phyloP scores from a whole-genome alignment of 1,139 yeast species.

The Suhomyces atakaporum region DNA sequence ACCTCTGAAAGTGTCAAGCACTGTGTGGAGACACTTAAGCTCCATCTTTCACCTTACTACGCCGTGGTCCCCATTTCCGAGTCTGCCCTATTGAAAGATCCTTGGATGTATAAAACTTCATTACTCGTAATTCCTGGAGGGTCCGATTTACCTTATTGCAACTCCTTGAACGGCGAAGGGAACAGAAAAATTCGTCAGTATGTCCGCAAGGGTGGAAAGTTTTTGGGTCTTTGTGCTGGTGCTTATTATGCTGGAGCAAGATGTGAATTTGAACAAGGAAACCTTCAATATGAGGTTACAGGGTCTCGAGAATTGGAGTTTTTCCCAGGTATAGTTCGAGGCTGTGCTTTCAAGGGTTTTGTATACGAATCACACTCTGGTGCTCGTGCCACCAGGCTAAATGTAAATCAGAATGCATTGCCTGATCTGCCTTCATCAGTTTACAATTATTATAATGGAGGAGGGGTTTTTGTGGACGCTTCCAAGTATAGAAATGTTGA shows the following conservation, averaged over 20 bases:
- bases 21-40: slow-evolving; percentile 71
- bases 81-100: slow-evolving; percentile 66
- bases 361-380: slow-evolving; percentile 76
- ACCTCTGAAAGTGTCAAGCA: slow-evolving; percentile 86
- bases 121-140: slow-evolving; percentile 93
- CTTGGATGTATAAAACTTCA: slow-evolving; percentile 84
- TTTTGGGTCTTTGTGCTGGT: slow-evolving; percentile 94
- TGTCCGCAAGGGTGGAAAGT: slow-evolving; percentile 78
- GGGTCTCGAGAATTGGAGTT: slow-evolving; percentile 82
- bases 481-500: slow-evolving; percentile 59
- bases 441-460: slow-evolving; percentile 76
- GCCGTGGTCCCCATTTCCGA: slow-evolving; percentile 78
- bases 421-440: slow-evolving; percentile 26
- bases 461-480: slow-evolving; percentile 81
- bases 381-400: slow-evolving; percentile 58
- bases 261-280: slow-evolving; percentile 83
- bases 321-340: slow-evolving; percentile 81
- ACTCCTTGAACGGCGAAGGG: slow-evolving; percentile 67
- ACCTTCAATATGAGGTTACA: slow-evolving; percentile 69
- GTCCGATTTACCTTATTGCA: slow-evolving; percentile 87
- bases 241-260: slow-evolving; percentile 79
- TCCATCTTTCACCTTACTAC: slow-evolving; percentile 81
- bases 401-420: slow-evolving; percentile 34
- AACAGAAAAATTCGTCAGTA: slow-evolving; percentile 60
- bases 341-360: slow-evolving; percentile 82